Evolutionary conservation across 495 filamentous ascomycete species (phyloP).

Genomic region (Aspergillus sparsus): DNA sequence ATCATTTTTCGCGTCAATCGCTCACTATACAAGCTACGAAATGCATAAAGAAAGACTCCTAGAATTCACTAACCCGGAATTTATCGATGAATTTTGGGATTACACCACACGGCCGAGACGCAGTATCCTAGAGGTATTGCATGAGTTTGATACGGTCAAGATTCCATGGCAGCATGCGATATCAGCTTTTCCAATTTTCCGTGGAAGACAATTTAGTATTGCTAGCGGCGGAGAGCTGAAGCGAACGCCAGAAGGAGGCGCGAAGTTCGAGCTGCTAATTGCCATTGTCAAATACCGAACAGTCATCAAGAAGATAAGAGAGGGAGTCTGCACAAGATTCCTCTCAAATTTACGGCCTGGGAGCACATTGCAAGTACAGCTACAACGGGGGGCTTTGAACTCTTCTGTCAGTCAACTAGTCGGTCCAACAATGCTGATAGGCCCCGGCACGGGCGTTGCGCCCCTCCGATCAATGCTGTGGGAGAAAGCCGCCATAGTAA

Average conservation of each 20-base stretch:
- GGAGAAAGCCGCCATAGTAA: slow-evolving; percentile 55
- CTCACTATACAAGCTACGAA: slow-evolving; percentile 68
- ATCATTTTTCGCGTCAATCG: slow-evolving; percentile 74
- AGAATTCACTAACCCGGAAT: slow-evolving; percentile 76
- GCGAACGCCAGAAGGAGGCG: slow-evolving; percentile 34
- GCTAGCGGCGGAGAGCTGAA: slow-evolving; percentile 68
- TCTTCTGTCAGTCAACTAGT: slow-evolving; percentile 46
- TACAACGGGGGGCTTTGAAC: slow-evolving; percentile 60
- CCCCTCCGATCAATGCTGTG: slow-evolving; percentile 80
- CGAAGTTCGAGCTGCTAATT: slow-evolving; percentile 72
- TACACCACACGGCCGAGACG: slow-evolving; percentile 91
- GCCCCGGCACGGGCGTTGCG: slow-evolving; percentile 87
- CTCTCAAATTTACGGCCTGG: slow-evolving; percentile 62
- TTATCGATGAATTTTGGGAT: slow-evolving; percentile 89
- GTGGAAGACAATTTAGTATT: slow-evolving; percentile 84
- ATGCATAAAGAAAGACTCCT: slow-evolving; percentile 77
- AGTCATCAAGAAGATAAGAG: slow-evolving; percentile 78
- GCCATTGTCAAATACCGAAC: slow-evolving; percentile 94
- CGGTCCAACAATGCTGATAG: slow-evolving; percentile 74
- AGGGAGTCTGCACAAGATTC: slow-evolving; percentile 90
- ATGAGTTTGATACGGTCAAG: slow-evolving; percentile 82
- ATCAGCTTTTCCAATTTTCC: slow-evolving; percentile 71
- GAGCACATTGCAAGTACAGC: slow-evolving; percentile 56
- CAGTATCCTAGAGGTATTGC: slow-evolving; percentile 85
- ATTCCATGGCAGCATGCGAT: slow-evolving; percentile 74